phyloP scores from a whole-genome alignment of 2,329 filamentous ascomycete genomes.

The Aspergillus costaricaensis region DNA sequence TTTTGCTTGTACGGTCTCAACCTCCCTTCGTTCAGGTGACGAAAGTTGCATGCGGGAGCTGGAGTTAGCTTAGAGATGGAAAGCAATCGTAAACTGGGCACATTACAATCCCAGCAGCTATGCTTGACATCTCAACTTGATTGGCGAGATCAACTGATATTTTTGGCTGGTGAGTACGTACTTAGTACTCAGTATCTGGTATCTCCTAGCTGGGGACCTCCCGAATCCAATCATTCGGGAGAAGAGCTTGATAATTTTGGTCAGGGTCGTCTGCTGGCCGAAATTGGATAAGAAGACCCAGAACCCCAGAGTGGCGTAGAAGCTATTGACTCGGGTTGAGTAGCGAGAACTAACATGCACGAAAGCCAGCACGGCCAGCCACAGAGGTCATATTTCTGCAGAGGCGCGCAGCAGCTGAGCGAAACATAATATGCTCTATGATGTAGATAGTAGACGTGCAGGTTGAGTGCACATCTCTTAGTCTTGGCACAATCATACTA shows the following conservation, averaged over 20 bases:
- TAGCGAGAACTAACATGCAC: neutral
- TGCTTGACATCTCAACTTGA: neutral
- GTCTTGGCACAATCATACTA: neutral
- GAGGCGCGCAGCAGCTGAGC: constrained; percentile 1
- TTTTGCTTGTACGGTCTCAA: neutral
- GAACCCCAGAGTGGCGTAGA: neutral
- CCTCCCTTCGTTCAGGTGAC: neutral
- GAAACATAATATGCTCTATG: neutral
- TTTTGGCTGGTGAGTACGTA: neutral
- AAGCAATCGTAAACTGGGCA: neutral
- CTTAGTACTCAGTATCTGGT: neutral
- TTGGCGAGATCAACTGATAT: neutral
- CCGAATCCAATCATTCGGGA: neutral
- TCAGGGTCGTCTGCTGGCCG: neutral
- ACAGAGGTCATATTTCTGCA: constrained; percentile 8
- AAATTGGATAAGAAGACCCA: neutral
- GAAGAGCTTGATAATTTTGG: neutral
- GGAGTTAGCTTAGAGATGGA: neutral
- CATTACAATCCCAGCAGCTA: neutral
- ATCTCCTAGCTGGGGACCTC: neutral
- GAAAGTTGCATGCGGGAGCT: neutral
- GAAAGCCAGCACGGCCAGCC: neutral
- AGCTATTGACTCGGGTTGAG: neutral
- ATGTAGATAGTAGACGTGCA: neutral
- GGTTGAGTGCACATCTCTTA: neutral